Percentiles rank a stretch among this genome's conserved stretches.
phyloP scores from a whole-genome alignment of 2,329 filamentous ascomycete genomes.

The Hypoxylon sp. region DNA sequence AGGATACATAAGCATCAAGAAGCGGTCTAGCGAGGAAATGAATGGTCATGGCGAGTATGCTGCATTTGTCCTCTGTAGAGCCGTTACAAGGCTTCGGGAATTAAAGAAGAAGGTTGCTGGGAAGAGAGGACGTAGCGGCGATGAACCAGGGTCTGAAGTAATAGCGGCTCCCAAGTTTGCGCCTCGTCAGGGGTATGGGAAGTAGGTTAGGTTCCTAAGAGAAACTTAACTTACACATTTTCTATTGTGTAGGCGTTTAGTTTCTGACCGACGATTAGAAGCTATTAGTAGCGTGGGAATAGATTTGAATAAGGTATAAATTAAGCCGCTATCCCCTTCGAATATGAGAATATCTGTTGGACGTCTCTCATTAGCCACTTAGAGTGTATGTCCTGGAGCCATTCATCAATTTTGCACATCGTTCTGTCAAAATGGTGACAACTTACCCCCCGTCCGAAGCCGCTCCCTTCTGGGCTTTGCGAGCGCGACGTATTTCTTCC shows the following conservation, averaged over 20 bases:
- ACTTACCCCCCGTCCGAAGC: too few relatives aligned
- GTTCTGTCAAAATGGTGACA: neutral
- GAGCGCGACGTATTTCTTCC: conserved; percentile 5
- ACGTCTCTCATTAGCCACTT: neutral
- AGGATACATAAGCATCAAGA: too few relatives aligned
- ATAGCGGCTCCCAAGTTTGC: neutral
- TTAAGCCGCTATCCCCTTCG: neutral
- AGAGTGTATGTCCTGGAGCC: neutral
- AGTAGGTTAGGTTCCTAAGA: neutral
- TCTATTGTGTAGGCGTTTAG: neutral
- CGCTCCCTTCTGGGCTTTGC: neutral
- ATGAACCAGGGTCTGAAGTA: too few relatives aligned
- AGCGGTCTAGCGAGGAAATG: too few relatives aligned
- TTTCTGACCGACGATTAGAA: too few relatives aligned
- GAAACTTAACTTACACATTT: neutral
- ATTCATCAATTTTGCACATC: neutral
- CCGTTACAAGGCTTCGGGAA: too few relatives aligned
- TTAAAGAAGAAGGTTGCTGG: too few relatives aligned
- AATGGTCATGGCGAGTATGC: too few relatives aligned
- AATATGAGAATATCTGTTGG: neutral
- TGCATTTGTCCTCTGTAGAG: too few relatives aligned
- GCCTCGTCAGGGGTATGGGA: neutral
- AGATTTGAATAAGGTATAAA: neutral
- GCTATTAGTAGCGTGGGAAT: neutral
- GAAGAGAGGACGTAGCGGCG: too few relatives aligned